These are phyloP conservation scores for Crepidotus variabilis DNA, from an alignment of 768 basidiomycete genomes.

Conservation along the genomic window DNA sequence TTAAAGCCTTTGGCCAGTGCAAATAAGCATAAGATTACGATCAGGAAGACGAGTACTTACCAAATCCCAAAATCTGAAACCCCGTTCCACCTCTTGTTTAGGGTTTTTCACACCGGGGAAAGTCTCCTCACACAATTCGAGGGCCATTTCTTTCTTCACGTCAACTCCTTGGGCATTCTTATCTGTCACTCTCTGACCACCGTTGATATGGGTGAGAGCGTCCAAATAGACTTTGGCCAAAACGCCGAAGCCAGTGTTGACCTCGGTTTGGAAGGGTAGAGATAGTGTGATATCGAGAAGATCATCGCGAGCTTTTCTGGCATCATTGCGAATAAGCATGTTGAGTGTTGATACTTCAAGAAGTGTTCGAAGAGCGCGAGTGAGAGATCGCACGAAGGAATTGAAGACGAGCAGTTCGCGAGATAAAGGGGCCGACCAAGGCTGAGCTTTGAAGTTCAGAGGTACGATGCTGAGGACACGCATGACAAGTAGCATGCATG, in stretches of 20 bases:
- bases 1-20: slow-evolving; percentile 54
- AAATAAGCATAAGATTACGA: slow-evolving; percentile 9
- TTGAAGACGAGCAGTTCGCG: slow-evolving; percentile 98
- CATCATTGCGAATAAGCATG: slow-evolving; percentile 89
- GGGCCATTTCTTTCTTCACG: slow-evolving; percentile 81
- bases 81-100: slow-evolving; percentile 86
- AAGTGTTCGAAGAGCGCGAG: slow-evolving; percentile 85
- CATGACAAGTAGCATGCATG: slow-evolving; percentile 95
- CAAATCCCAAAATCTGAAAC: slow-evolving; percentile 98
- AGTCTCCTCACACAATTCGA: slow-evolving; percentile 90
- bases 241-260: slow-evolving; percentile 97
- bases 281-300: slow-evolving; percentile 88
- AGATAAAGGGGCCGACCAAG: slow-evolving; percentile 95
- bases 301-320: slow-evolving; percentile 84
- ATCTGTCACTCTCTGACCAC: slow-evolving; percentile 71
- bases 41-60: slow-evolving; percentile 46
- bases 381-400: slow-evolving; percentile 90
- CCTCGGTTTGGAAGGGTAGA: slow-evolving; percentile 92
- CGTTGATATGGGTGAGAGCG: slow-evolving; percentile 85
- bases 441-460: slow-evolving; percentile 88
- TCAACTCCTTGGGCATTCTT: slow-evolving; percentile 74
- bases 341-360: slow-evolving; percentile 90
- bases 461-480: slow-evolving; percentile 94
- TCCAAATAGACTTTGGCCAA: slow-evolving; percentile 96
- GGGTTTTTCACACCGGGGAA: slow-evolving; percentile 91